Conservation (phyloP, 108 stramenopile genomes). For the Schizochytrium sp. region DNA sequence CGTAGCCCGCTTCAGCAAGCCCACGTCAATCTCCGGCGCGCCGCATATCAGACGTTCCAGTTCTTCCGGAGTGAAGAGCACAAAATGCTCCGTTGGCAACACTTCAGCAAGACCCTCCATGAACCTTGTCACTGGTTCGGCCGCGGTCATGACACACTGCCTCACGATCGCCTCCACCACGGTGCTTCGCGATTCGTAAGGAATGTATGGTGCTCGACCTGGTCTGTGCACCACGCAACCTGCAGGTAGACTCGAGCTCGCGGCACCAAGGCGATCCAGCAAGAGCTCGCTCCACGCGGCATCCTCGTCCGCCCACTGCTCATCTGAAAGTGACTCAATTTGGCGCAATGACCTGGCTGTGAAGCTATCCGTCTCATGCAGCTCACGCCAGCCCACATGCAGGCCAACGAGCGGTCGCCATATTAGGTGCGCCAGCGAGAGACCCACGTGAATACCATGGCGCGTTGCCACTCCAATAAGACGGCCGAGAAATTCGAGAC, state of each 20-base stretch:
- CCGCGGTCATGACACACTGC: neutral
- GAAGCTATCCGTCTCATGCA: neutral
- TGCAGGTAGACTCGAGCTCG: neutral
- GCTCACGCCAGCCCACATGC: constrained; percentile 22
- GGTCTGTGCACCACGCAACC: neutral
- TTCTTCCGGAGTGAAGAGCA: constrained; percentile 51
- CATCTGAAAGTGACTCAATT: neutral
- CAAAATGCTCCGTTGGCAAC: constrained; percentile 40
- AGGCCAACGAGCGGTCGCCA: constrained; percentile 45
- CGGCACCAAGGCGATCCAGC: neutral
- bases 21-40: constrained; percentile 44
- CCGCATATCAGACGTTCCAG: constrained; percentile 48
- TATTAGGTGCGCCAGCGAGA: constrained; percentile 29
- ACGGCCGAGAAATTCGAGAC: constrained; percentile 39
- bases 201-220: neutral
- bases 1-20: constrained; percentile 36
- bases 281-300: constrained; percentile 17
- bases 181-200: neutral
- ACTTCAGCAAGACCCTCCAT: constrained; percentile 43
- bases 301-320: neutral
- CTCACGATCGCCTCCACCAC: neutral
- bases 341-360: neutral
- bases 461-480: constrained; percentile 39
- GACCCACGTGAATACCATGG: constrained; percentile 28
- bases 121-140: constrained; percentile 23